Evolutionary conservation across 139 green algal genomes (phyloP).

Genomic region (Coelastrella sp.): DNA sequence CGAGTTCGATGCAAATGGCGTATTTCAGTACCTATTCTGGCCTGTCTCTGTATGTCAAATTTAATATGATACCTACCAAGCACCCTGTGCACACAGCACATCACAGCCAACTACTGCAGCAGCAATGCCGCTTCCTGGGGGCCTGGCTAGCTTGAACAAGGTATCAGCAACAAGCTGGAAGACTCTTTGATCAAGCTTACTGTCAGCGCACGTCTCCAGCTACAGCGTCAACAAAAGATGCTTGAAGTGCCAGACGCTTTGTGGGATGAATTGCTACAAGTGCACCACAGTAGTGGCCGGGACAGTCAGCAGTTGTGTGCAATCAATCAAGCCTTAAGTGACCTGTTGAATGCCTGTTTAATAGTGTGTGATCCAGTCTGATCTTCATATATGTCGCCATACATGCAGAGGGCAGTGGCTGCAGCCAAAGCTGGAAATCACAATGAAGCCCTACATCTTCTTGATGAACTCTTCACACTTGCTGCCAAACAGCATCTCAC

Average conservation of each 20-base stretch:
- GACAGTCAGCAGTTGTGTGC: too few relatives aligned
- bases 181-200: background rate
- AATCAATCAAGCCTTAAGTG: too few relatives aligned
- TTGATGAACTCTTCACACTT: background rate
- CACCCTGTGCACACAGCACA: too few relatives aligned
- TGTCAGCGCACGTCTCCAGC: background rate
- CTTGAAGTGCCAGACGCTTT: too few relatives aligned
- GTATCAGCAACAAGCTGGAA: background rate
- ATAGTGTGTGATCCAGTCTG: background rate
- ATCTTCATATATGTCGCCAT: background rate
- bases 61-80: too few relatives aligned
- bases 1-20: background rate
- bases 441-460: background rate
- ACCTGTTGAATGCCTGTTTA: too few relatives aligned
- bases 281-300: too few relatives aligned
- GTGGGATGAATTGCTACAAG: too few relatives aligned
- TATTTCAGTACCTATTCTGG: background rate
- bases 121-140: background rate
- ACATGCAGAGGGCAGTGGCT: conserved; percentile 10
- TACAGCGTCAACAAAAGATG: too few relatives aligned
- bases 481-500: background rate
- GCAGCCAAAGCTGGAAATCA: conserved; percentile 8
- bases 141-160: conserved; percentile 27
- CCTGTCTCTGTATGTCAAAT: too few relatives aligned
- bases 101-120: background rate